Evolutionary conservation across 2,329 filamentous ascomycete genomes (phyloP).

Genomic region (Sodiomyces alkalinus): DNA sequence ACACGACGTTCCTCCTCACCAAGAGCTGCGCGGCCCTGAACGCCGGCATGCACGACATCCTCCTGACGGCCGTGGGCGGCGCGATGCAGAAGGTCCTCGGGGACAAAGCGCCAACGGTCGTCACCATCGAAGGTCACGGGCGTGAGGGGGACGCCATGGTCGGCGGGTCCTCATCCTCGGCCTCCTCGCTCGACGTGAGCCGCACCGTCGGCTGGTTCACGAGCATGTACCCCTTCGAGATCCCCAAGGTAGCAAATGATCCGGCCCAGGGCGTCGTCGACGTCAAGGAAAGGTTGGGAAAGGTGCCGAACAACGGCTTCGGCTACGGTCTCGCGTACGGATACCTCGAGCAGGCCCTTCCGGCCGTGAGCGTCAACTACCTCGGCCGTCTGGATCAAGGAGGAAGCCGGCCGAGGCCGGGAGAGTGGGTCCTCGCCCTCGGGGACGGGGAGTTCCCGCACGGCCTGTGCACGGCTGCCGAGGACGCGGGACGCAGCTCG

Average conservation of each 20-base stretch:
- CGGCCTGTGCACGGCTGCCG: too few relatives aligned
- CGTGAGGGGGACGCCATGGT: constrained; percentile 14
- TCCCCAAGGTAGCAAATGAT: constrained; percentile 1
- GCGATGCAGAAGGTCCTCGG: too few relatives aligned
- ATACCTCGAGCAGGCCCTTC: too few relatives aligned
- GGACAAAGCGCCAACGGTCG: constrained; percentile 13
- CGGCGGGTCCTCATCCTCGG: too few relatives aligned
- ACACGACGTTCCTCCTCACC: too few relatives aligned
- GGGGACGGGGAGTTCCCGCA: too few relatives aligned
- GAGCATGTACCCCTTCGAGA: constrained; percentile 15
- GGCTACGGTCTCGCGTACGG: too few relatives aligned
- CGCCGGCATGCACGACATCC: constrained; percentile 9
- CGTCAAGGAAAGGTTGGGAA: constrained; percentile 10
- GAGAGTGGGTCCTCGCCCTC: too few relatives aligned
- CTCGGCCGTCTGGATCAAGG: too few relatives aligned
- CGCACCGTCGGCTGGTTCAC: constrained; percentile 24
- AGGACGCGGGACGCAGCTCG: too few relatives aligned
- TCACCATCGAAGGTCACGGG: constrained; percentile 21
- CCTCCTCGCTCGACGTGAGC: constrained; percentile 17
- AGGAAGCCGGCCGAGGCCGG: too few relatives aligned
- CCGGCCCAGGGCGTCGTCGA: constrained; percentile 8
- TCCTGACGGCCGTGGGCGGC: constrained; percentile 17
- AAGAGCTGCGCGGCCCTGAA: constrained; percentile 7
- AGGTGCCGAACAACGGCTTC: constrained; percentile 3
- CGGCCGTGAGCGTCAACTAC: too few relatives aligned